These are phyloP conservation scores for Aspergillus udagawae DNA, from an alignment of 2,329 filamentous ascomycete species.

Conservation along the genomic window DNA sequence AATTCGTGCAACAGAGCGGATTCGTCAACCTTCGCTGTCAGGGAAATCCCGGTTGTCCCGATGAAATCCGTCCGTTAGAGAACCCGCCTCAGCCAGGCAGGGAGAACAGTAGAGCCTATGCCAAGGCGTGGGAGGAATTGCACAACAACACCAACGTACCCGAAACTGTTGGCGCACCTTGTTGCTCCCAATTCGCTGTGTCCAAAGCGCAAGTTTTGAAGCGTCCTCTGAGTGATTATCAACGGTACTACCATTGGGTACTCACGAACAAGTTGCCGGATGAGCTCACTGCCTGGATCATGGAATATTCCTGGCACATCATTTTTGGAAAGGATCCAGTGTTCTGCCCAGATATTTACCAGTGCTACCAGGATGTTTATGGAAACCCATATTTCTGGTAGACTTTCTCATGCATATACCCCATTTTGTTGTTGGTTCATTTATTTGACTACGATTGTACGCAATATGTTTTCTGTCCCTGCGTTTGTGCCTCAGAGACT, in stretches of 20 bases:
- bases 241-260: slow-evolving; percentile 46
- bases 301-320: slow-evolving; percentile 57
- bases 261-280: slow-evolving; percentile 43
- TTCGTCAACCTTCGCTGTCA: slow-evolving; percentile 58
- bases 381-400: slow-evolving; percentile 35
- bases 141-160: slow-evolving; percentile 39
- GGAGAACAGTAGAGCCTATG: slow-evolving; percentile 27
- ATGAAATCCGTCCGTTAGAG: slow-evolving; percentile 28
- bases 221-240: slow-evolving; percentile 42
- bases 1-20: slow-evolving; percentile 49
- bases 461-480: slow-evolving; percentile 4
- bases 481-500: background rate
- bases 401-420: slow-evolving; percentile 17
- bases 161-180: slow-evolving; percentile 42
- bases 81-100: slow-evolving; percentile 23
- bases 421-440: slow-evolving; percentile 6
- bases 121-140: slow-evolving; percentile 32
- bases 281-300: slow-evolving; percentile 45
- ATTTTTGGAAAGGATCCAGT: slow-evolving; percentile 29
- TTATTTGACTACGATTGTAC: slow-evolving; percentile 4
- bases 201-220: slow-evolving; percentile 42
- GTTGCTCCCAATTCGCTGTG: slow-evolving; percentile 52
- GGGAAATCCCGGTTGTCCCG: slow-evolving; percentile 30
- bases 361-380: slow-evolving; percentile 62
- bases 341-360: slow-evolving; percentile 53